phyloP scores from a whole-genome alignment of 371 early-diverging fungal species.

The Mortierella sp. region DNA sequence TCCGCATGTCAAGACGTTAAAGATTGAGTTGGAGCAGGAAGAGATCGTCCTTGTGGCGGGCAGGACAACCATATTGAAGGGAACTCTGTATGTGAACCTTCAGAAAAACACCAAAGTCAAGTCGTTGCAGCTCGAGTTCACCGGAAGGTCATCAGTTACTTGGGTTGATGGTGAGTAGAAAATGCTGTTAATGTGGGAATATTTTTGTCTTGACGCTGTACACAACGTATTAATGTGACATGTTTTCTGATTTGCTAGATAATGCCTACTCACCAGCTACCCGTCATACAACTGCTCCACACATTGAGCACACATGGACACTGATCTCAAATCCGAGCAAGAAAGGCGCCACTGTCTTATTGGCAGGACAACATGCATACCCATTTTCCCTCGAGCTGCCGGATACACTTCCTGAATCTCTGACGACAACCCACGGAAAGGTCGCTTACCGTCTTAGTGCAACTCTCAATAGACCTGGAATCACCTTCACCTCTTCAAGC shows the following conservation, averaged over 20 bases:
- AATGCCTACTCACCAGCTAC: slow-evolving; percentile 51
- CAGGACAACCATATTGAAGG: slow-evolving; percentile 27
- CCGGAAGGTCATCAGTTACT: slow-evolving; percentile 50
- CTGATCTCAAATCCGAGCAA: slow-evolving; percentile 43
- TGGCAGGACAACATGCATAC: slow-evolving; percentile 58
- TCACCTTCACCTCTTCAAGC: slow-evolving; percentile 36
- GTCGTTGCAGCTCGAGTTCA: slow-evolving; percentile 40
- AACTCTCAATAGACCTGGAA: slow-evolving; percentile 45
- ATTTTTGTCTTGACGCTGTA: neutral
- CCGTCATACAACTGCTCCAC: slow-evolving; percentile 33
- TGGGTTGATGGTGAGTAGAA: slow-evolving; percentile 49
- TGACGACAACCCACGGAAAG: slow-evolving; percentile 54
- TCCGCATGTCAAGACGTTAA: slow-evolving; percentile 24
- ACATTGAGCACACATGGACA: slow-evolving; percentile 48
- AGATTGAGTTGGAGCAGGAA: slow-evolving; percentile 31
- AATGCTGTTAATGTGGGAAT: neutral
- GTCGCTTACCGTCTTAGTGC: slow-evolving; percentile 57
- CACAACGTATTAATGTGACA: neutral
- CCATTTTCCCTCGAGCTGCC: slow-evolving; percentile 60
- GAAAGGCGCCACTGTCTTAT: slow-evolving; percentile 29
- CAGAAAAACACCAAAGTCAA: slow-evolving; percentile 49
- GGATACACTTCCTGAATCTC: slow-evolving; percentile 51
- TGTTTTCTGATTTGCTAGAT: slow-evolving; percentile 12
- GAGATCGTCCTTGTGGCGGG: slow-evolving; percentile 29
- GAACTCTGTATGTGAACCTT: slow-evolving; percentile 32